Evolutionary conservation across 352 stramenopile genomes (phyloP), one percentile per base, ranked within the genome.

Genomic region (Phytophthora megakarya): DNA sequence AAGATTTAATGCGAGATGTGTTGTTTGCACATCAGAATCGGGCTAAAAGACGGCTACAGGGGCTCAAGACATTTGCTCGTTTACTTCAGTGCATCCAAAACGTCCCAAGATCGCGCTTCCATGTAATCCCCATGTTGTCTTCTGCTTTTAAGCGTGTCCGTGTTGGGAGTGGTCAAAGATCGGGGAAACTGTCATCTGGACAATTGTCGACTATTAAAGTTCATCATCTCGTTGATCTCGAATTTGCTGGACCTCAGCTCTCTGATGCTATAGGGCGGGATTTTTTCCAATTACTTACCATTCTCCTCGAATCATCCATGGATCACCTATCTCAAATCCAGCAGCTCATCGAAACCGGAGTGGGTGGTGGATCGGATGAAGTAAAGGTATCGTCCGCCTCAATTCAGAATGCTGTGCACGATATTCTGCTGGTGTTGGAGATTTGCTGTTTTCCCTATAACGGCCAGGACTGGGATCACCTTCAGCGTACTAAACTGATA

Each of bases 401-500:
- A 2, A 70, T 93, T 15, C 77, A 89, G n/a, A 37, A 69, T 62
- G 72, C 75, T 16, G 76, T 92, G 9, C 75, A 89, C 11, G 84
- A 92, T 37, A 80, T 93, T 13, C 66, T 95, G 16, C 68, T 93
- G 18, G 76, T 90, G 8, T 59, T 96, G 28, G 88, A 96, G 38
- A 74, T 77, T 32, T 94, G 81, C 40, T 92, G 86, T 25, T 76
- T 96, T n/a, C 88, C 88, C 2, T 96, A 88, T 45, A 62, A 48
- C 26, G 61, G 60, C 3, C 60, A 75, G 9, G 88, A 96, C 51
- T 95, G 88, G 84, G 53, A 77, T 3, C 39, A 81, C 5, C 59
- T 96, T 32, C 54, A 80, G 28, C 48, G 45, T n/a, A 93, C 84
- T 28, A 81, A 81, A 12, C 76, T 95, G 15, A 59, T 88, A 10